phyloP scores from a whole-genome alignment of 1,284 basidiomycete genomes.

The Hymenochaete sp. region DNA sequence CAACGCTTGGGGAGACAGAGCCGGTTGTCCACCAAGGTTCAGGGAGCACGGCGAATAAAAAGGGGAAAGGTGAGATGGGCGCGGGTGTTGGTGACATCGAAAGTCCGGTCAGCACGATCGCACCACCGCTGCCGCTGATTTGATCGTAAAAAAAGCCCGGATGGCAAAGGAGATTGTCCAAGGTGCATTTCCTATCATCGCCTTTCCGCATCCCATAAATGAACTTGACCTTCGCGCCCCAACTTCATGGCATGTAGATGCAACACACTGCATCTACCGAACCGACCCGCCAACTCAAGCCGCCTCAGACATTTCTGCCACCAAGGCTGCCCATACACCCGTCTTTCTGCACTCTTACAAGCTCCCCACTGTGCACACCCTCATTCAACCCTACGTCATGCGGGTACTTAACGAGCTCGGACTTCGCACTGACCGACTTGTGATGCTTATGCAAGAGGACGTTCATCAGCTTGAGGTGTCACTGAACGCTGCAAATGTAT shows the following conservation, averaged over 20 bases:
- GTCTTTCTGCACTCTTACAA: constrained; percentile 79
- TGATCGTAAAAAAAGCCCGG: constrained; percentile 15
- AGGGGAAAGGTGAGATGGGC: constrained; percentile 42
- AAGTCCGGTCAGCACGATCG: constrained; percentile 19
- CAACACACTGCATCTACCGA: constrained; percentile 67
- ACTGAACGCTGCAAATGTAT: constrained; percentile 56
- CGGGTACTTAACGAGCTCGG: constrained; percentile 71
- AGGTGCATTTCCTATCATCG: constrained; percentile 8
- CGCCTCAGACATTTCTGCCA: too few relatives aligned
- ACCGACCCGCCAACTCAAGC: constrained; percentile 46
- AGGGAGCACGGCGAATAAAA: constrained; percentile 30
- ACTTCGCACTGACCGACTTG: constrained; percentile 63
- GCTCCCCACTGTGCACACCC: constrained; percentile 67
- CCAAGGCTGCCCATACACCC: constrained; percentile 69
- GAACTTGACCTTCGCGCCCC: background rate
- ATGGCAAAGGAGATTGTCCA: constrained; percentile 28
- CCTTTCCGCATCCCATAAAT: constrained; percentile 5
- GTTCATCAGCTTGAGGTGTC: constrained; percentile 64
- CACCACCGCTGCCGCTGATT: constrained; percentile 6
- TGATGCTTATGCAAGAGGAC: constrained; percentile 87
- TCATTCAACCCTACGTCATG: constrained; percentile 63
- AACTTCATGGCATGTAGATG: too few relatives aligned
- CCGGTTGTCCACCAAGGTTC: too few relatives aligned
- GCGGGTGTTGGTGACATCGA: too few relatives aligned
- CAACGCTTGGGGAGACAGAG: constrained; percentile 30